Evolutionary conservation across 2,329 filamentous ascomycete genomes (phyloP), one percentile per base, ranked within the genome.

Genomic region (Verticillium klebahnii): DNA sequence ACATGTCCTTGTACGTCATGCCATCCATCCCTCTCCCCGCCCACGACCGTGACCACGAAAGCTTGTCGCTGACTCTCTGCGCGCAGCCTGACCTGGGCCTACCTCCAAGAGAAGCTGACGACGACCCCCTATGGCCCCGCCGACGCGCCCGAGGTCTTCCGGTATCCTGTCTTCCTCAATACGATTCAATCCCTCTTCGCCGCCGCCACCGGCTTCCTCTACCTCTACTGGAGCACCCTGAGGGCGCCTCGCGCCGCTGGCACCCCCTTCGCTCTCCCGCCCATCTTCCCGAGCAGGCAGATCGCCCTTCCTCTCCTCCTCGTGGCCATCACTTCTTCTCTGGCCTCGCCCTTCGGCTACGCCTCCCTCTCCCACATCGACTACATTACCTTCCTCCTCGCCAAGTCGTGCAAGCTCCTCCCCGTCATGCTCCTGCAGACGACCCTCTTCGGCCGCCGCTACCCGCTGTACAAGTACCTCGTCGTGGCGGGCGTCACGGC

Each of bases 371-470:
- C 90, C 40, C 93, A 98, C 75, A 93, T 98, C 77, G 95, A 98
- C 84, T 98, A 98, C 78, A 92, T 98, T 71, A 97, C 95, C 34
- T 98, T 96, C 78, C 91, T 97, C 68, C 89, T 99, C 52, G 94
- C 95, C 69, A 98, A 99, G 79, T 93, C 90, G 69, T 99, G 95
- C 89, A 99, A 99, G 80, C 85, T 99, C 23, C 87, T 99, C n/a
- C 95, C 95, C 2, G 95, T 99, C 71, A 98, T 99, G 95, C 89
- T 95, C 71, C 84, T 99, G 50, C 94, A 99, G 80, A 86, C 98
- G 71, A 94, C 93, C 55, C 78, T 99, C 56, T 99, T 97, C 81
- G 88, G 89, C 63, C 90, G 89, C 71, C 84, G 89, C 57, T 99
- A 97, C 76, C 94, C 95, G 1, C 81, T 97, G 56, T 97, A 97